These are phyloP conservation scores for Glycine tomentella DNA, from an alignment of 306 rosid genomes.

Conservation along the genomic window DNA sequence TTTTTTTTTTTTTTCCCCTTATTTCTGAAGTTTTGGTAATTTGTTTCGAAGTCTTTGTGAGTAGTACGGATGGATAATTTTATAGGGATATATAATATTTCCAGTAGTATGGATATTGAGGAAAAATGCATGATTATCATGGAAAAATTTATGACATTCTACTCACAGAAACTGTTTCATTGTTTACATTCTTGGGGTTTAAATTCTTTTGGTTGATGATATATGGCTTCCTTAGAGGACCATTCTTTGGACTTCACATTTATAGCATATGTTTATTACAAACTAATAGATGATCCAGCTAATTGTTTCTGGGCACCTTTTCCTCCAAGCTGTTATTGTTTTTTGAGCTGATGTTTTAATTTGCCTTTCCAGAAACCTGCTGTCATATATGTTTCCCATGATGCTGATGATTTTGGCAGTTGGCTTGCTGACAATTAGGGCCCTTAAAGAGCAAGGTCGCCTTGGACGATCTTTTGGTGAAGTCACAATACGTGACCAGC, in stretches of 20 bases:
- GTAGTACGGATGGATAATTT: not conserved
- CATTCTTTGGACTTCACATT: not conserved
- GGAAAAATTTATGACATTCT: too few species aligned
- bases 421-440: constrained; percentile 82
- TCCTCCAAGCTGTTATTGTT: not conserved
- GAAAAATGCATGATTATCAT: too few species aligned
- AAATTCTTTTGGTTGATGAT: not conserved
- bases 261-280: not conserved
- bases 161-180: constrained; percentile 1
- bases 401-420: constrained; percentile 72
- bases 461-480: constrained; percentile 87
- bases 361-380: constrained; percentile 73
- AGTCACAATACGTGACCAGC: constrained; percentile 86
- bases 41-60: not conserved
- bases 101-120: too few species aligned
- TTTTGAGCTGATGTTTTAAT: constrained; percentile 45
- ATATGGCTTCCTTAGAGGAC: not conserved
- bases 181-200: not conserved
- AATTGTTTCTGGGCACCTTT: constrained; percentile 24
- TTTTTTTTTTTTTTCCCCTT: too few species aligned
- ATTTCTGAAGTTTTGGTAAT: not conserved
- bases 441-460: constrained; percentile 96
- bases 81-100: not conserved
- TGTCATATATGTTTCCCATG: constrained; percentile 76
- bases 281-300: constrained; percentile 17